Evolutionary conservation across 495 filamentous ascomycete genomes (phyloP).

Genomic region (Clohesyomyces aquaticus): DNA sequence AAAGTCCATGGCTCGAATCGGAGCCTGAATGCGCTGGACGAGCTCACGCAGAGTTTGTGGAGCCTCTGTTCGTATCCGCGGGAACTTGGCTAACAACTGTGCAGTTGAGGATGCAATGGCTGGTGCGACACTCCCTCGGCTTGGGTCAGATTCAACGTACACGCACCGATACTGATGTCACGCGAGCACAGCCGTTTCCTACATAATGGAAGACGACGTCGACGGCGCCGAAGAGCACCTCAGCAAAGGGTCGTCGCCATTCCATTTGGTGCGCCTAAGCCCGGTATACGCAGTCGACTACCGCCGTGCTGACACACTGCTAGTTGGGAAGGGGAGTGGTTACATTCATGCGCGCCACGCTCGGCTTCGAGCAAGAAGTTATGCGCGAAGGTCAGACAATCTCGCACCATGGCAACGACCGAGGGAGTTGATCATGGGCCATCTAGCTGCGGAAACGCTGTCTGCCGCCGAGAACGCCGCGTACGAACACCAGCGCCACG

Average conservation of each 20-base stretch:
- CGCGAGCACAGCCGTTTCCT: conserved; percentile 47
- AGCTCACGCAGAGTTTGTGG: conserved; percentile 62
- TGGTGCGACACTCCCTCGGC: conserved; percentile 48
- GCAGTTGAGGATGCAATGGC: conserved; percentile 67
- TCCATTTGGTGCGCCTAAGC: conserved; percentile 68
- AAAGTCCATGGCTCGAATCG: conserved; percentile 55
- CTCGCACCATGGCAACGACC: not conserved
- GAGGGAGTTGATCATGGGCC: conserved; percentile 21
- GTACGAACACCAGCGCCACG: conserved; percentile 76
- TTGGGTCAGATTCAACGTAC: not conserved
- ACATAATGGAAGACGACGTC: conserved; percentile 94
- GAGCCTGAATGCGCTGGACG: conserved; percentile 62
- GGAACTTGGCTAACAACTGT: conserved; percentile 33
- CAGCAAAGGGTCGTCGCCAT: conserved; percentile 76
- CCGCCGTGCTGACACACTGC: conserved; percentile 16
- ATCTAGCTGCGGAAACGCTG: conserved; percentile 68
- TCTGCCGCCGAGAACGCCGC: conserved; percentile 77
- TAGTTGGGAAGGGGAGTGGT: conserved; percentile 80
- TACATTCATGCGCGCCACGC: conserved; percentile 79
- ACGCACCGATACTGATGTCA: conserved; percentile 14
- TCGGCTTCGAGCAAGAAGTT: conserved; percentile 93
- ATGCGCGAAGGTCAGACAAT: conserved; percentile 72
- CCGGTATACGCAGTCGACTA: not conserved
- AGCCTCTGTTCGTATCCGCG: too few species aligned
- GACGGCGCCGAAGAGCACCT: conserved; percentile 79